Evolutionary conservation across 495 filamentous ascomycete species (phyloP).

Genomic region (Penicillium manginii): DNA sequence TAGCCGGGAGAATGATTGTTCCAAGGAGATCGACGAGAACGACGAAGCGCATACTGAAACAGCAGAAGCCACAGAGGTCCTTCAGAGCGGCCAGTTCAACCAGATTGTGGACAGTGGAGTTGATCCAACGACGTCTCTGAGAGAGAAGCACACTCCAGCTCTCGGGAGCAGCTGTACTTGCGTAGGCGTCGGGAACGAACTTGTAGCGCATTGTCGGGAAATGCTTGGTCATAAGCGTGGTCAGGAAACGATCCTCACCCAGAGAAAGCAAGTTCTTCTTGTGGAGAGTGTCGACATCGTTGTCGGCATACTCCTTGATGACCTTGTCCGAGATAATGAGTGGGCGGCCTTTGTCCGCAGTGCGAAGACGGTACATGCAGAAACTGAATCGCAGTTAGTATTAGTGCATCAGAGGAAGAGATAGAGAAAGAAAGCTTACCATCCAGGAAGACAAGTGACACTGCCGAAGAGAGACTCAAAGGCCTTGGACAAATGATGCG

Average conservation of each 20-base stretch:
- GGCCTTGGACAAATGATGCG: slow-evolving; percentile 89
- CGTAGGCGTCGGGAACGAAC: slow-evolving; percentile 90
- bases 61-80: slow-evolving; percentile 98
- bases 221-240: slow-evolving; percentile 96
- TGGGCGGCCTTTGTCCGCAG: slow-evolving; percentile 87
- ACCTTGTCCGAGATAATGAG: slow-evolving; percentile 89
- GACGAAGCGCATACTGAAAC: slow-evolving; percentile 97
- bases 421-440: slow-evolving; percentile 59
- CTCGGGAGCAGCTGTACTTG: slow-evolving; percentile 90
- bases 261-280: slow-evolving; percentile 97
- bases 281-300: slow-evolving; percentile 90
- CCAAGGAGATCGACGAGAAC: slow-evolving; percentile 94
- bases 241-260: slow-evolving; percentile 96
- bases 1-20: slow-evolving; percentile 91
- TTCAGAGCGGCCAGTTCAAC: slow-evolving; percentile 83
- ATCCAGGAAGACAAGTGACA: slow-evolving; percentile 97
- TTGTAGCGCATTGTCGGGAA: slow-evolving; percentile 96
- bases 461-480: slow-evolving; percentile 95
- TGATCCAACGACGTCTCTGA: slow-evolving; percentile 97
- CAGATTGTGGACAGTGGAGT: slow-evolving; percentile 96
- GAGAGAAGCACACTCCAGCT: slow-evolving; percentile 91
- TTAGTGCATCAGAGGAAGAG: not conserved
- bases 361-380: slow-evolving; percentile 96
- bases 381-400: slow-evolving; percentile 67
- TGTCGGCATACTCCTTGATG: slow-evolving; percentile 85